These are phyloP conservation scores for Solidago caesia DNA, from an alignment of 129 eudicot species.

Conservation along the genomic window DNA sequence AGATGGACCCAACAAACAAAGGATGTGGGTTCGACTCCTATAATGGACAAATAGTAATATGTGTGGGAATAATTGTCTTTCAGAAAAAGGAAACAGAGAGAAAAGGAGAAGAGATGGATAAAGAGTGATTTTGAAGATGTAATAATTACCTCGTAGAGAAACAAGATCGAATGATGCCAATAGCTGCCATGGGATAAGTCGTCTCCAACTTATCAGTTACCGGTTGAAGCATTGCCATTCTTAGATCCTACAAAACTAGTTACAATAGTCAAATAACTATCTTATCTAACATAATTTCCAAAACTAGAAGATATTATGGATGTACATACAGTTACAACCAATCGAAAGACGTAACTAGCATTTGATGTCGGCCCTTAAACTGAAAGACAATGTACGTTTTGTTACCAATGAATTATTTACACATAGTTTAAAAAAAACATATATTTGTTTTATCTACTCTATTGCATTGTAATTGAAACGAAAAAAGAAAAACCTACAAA, in stretches of 20 bases:
- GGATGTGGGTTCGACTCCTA: too few species aligned
- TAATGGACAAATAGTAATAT: too few species aligned
- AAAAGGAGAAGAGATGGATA: not conserved
- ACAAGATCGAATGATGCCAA: constrained; percentile 68
- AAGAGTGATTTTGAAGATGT: not conserved
- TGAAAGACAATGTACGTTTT: too few species aligned
- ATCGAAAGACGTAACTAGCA: not conserved
- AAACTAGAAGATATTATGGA: not conserved
- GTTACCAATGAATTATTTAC: too few species aligned
- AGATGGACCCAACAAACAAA: too few species aligned
- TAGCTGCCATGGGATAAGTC: constrained; percentile 74
- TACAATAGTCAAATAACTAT: not conserved
- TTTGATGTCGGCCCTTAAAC: too few species aligned
- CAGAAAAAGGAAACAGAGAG: too few species aligned
- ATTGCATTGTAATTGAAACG: too few species aligned
- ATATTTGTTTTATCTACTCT: too few species aligned
- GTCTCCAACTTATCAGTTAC: constrained; percentile 42
- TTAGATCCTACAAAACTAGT: constrained; percentile 56
- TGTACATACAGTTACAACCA: constrained; percentile 1
- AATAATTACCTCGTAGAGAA: constrained; percentile 78
- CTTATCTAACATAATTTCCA: not conserved
- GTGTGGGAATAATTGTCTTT: too few species aligned
- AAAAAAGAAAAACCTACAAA: not conserved
- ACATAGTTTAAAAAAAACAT: too few species aligned
- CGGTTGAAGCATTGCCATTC: constrained; percentile 53